A percentile compares a stretch with the other conserved stretches of the same genome.
Conservation (phyloP, 1,284 basidiomycete species). For the Porogramme epimiltina region DNA sequence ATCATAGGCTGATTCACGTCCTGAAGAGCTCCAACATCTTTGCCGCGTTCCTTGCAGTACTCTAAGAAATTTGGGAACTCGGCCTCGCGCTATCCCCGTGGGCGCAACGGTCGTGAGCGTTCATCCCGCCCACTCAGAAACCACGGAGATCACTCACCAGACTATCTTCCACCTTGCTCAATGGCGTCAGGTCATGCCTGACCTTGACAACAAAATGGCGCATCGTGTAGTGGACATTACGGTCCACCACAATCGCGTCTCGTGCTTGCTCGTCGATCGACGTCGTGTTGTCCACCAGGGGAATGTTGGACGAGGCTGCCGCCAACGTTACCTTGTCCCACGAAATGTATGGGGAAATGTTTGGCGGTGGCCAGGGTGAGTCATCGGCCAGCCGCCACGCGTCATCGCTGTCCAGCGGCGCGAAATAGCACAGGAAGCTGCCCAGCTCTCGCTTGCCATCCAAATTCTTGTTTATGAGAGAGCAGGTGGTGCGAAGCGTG, state of each 20-base stretch:
- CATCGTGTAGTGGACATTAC: slow-evolving; percentile 75
- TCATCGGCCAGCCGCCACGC: slow-evolving; percentile 34
- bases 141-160: slow-evolving; percentile 46
- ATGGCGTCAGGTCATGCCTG: slow-evolving; percentile 66
- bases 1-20: slow-evolving; percentile 71
- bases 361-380: slow-evolving; percentile 31
- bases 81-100: slow-evolving; percentile 51
- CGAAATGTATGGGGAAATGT: slow-evolving; percentile 52
- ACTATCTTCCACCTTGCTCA: slow-evolving; percentile 68
- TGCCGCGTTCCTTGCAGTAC: slow-evolving; percentile 60
- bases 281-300: slow-evolving; percentile 48
- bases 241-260: slow-evolving; percentile 73
- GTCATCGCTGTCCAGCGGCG: slow-evolving; percentile 53
- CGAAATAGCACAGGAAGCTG: slow-evolving; percentile 63
- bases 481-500: slow-evolving; percentile 62
- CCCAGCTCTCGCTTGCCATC: slow-evolving; percentile 43
- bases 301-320: slow-evolving; percentile 49
- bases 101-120: not conserved
- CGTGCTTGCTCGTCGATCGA: slow-evolving; percentile 46
- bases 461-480: slow-evolving; percentile 68
- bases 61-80: slow-evolving; percentile 60
- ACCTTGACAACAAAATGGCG: slow-evolving; percentile 59
- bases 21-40: slow-evolving; percentile 61
- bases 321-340: slow-evolving; percentile 65
- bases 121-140: not conserved